These are phyloP conservation scores for Solanum peruvianum DNA, from an alignment of 257 asterid genomes.

Conservation along the genomic window DNA sequence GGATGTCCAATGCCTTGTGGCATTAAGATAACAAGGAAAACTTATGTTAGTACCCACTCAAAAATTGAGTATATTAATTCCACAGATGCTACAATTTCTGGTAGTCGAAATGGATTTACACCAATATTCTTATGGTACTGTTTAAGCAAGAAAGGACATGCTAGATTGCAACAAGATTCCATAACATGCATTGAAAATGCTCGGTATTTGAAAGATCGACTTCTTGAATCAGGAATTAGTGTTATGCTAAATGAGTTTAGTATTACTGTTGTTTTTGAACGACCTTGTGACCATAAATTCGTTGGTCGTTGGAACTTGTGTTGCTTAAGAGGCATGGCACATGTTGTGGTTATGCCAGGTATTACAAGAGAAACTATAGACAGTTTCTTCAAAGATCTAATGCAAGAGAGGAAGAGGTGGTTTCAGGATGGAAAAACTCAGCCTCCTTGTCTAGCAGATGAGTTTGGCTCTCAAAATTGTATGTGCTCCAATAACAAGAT, in stretches of 20 bases:
- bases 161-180: neutral
- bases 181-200: neutral
- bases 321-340: neutral
- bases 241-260: constrained; percentile 5
- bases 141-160: neutral
- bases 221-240: neutral
- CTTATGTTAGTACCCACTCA: neutral
- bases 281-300: neutral
- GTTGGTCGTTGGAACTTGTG: constrained; percentile 3
- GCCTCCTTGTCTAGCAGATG: neutral
- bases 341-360: neutral
- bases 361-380: neutral
- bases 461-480: neutral
- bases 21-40: neutral
- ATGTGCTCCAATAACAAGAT: neutral
- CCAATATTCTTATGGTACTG: neutral
- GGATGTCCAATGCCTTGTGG: neutral
- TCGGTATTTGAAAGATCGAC: neutral
- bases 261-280: neutral
- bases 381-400: neutral
- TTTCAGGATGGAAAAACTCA: neutral
- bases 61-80: neutral
- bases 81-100: neutral
- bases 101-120: neutral
- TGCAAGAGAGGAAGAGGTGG: neutral